Percentiles rank a stretch among this genome's conserved stretches.
Conservation (phyloP, 768 basidiomycete genomes). For the Crassisporium funariophilum region DNA sequence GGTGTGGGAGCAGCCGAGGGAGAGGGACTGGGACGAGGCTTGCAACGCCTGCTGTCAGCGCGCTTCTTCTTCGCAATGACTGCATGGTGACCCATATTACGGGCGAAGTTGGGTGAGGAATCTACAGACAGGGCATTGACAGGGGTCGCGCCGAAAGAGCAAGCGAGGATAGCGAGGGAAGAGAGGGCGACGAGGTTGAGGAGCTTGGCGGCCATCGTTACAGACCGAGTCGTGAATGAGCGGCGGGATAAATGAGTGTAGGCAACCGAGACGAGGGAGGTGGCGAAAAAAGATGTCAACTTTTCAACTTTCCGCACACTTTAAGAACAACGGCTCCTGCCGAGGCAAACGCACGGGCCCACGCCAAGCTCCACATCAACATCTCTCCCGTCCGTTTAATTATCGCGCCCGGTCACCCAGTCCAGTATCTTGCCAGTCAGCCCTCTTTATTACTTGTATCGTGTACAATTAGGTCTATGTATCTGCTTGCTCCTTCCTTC, state of each 20-base stretch:
- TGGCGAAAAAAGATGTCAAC: not conserved
- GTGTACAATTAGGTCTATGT: no score
- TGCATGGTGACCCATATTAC: slow-evolving; percentile 48
- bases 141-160: slow-evolving; percentile 46
- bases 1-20: slow-evolving; percentile 19
- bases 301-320: no score
- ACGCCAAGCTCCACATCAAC: no score
- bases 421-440: no score
- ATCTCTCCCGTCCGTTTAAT: no score
- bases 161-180: slow-evolving; percentile 57
- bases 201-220: slow-evolving; percentile 52
- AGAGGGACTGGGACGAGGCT: slow-evolving; percentile 46
- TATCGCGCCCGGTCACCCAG: no score
- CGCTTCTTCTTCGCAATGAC: slow-evolving; percentile 55
- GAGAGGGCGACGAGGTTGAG: slow-evolving; percentile 61
- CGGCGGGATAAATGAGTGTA: slow-evolving; percentile 25
- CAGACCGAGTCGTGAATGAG: slow-evolving; percentile 22
- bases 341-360: no score
- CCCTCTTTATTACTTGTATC: no score
- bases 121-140: slow-evolving; percentile 57
- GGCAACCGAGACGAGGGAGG: slow-evolving; percentile 17
- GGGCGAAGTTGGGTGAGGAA: slow-evolving; percentile 36
- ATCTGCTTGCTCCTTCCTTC: no score
- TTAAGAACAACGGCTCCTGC: no score
- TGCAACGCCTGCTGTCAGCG: slow-evolving; percentile 55